Base-by-base conservation (phyloP, 495 filamentous ascomycete genomes). In the Talaromyces trachyspermus region DNA sequence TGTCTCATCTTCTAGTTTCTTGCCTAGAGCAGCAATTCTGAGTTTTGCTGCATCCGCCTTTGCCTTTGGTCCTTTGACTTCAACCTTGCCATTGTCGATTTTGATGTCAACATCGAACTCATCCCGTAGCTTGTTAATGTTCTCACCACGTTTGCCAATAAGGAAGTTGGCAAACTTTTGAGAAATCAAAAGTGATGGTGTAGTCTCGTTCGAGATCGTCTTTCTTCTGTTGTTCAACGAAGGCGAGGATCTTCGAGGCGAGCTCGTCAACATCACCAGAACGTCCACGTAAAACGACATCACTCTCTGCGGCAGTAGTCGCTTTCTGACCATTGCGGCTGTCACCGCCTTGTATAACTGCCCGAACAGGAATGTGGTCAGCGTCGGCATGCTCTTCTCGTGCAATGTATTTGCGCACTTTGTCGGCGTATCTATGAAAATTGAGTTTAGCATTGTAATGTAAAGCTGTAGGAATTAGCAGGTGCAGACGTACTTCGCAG, bases 21-120 rank as follows among this genome's bases (percentile, higher is more conserved):
- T 88, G 36, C 74, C 84, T 53, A 92, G 64, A 43, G 78, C 75
- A 44, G 80, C 63, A 58, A 96, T 94, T 51, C 89, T 80, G 20
- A 78, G 56, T 60, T 81, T 89, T 51, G 86, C 85, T 20, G 80
- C 84, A 59, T 95, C 88, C 6, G 89, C 88, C 70, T 95, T 86
- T 18, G 78, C 79, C 63, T 80, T 76, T 10, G 81, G 81, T n/a
- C 81, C 81, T 61, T 84, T 84, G 56, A 85, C 71, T 51, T 83
- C 79, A 25, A 84, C 79, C 64, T 80, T 83, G 53, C 81, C 81
- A 39, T 83, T 79, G 49, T 80, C 73, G 26, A 97, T 80, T 59
- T 94, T 86, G 54, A 99, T 96, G 36, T 97, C 92, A 25, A 99
- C 94, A 60, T 97, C 94, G 54, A 94, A 95, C 60, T 92, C 88